Evolutionary conservation across 1,139 yeast genomes (phyloP).

Genomic region (Suhomyces terraborum): DNA sequence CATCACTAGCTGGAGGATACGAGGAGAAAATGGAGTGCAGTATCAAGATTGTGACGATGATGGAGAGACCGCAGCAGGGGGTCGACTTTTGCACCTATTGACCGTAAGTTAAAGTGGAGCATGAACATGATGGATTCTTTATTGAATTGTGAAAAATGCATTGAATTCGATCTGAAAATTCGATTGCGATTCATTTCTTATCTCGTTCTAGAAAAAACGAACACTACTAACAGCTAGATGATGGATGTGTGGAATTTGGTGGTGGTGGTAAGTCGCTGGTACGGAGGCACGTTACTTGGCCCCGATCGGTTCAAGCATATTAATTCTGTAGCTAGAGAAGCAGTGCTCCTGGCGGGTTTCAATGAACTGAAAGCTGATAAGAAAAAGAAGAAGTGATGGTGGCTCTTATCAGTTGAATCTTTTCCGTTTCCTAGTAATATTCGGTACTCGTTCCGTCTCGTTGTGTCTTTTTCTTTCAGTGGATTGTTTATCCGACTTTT

Average conservation of each 20-base stretch:
- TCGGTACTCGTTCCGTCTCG: slow-evolving; percentile 19
- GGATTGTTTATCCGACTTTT: too few species aligned
- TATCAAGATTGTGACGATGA: slow-evolving; percentile 93
- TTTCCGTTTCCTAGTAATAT: slow-evolving; percentile 23
- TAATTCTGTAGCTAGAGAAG: slow-evolving; percentile 85
- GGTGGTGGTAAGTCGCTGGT: slow-evolving; percentile 91
- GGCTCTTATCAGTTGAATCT: slow-evolving; percentile 10
- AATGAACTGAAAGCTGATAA: slow-evolving; percentile 20
- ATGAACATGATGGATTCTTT: not conserved
- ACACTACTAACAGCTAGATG: slow-evolving; percentile 32
- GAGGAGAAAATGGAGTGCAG: slow-evolving; percentile 51
- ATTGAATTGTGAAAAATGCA: too few species aligned
- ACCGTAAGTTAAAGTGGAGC: slow-evolving; percentile 61
- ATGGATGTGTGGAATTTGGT: slow-evolving; percentile 86
- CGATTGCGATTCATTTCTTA: too few species aligned
- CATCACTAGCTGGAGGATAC: slow-evolving; percentile 85
- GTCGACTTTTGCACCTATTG: slow-evolving; percentile 76
- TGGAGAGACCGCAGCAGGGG: slow-evolving; percentile 97
- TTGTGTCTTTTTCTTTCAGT: slow-evolving; percentile 11
- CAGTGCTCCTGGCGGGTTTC: slow-evolving; percentile 65
- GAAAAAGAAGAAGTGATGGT: slow-evolving; percentile 24
- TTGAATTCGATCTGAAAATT: too few species aligned
- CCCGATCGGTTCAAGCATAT: slow-evolving; percentile 95
- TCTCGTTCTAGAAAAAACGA: too few species aligned
- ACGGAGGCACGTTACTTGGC: slow-evolving; percentile 88